Evolutionary conservation across 2,329 filamentous ascomycete genomes (phyloP).

Genomic region (Phaeoacremonium minimum): DNA sequence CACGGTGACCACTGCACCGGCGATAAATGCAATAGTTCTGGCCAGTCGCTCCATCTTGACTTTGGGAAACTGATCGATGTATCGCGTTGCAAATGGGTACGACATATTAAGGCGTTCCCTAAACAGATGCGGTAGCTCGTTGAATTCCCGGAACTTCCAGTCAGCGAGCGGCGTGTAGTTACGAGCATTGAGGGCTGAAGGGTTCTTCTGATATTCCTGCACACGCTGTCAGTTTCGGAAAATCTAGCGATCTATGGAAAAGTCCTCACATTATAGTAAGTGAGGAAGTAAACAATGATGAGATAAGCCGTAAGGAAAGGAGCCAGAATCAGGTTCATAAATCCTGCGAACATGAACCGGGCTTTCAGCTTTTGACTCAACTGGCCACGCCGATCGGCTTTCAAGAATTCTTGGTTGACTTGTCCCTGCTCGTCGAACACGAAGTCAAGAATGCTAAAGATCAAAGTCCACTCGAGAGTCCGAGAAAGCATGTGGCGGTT

Average conservation of each 20-base stretch:
- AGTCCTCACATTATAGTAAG: conserved; percentile 63
- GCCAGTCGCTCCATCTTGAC: conserved; percentile 84
- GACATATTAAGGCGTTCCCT: conserved; percentile 89
- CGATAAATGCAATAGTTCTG: conserved; percentile 80
- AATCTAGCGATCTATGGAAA: background rate
- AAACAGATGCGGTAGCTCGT: conserved; percentile 90
- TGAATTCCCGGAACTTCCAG: conserved; percentile 99
- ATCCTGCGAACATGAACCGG: conserved; percentile 76
- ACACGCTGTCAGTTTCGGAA: conserved; percentile 2
- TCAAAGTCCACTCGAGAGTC: conserved; percentile 87
- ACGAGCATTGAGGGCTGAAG: conserved; percentile 77
- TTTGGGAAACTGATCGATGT: conserved; percentile 95
- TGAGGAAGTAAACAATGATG: conserved; percentile 85
- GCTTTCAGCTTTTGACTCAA: conserved; percentile 74
- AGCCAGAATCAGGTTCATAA: conserved; percentile 81
- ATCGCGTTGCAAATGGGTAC: conserved; percentile 85
- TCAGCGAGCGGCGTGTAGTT: conserved; percentile 91
- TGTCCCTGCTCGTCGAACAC: conserved; percentile 89
- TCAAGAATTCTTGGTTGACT: conserved; percentile 80
- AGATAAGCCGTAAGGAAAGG: conserved; percentile 87
- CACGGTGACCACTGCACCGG: conserved; percentile 81
- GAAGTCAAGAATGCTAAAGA: conserved; percentile 87
- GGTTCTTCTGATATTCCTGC: conserved; percentile 92
- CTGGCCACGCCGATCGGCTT: conserved; percentile 72
- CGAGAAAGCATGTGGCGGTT: conserved; percentile 81